Conservation (phyloP, 805 yeast genomes). For the Hanseniaspora hatyaiensis region DNA sequence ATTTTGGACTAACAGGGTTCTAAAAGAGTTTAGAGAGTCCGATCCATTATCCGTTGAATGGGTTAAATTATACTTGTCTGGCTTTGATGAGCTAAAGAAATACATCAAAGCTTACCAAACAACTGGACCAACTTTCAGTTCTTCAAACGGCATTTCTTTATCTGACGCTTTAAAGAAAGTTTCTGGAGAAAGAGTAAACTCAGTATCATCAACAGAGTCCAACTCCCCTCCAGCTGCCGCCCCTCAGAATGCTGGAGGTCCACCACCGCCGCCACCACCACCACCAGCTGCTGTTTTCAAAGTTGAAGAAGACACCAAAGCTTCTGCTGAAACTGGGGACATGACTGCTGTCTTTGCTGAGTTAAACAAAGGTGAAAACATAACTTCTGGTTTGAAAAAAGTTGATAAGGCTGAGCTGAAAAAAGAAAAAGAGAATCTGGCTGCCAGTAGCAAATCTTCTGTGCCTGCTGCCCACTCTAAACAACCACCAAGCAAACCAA, state of each 20-base stretch:
- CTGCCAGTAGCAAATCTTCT: conserved; percentile 32
- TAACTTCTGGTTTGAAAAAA: conserved; percentile 78
- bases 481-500: conserved; percentile 57
- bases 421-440: conserved; percentile 36
- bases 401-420: conserved; percentile 80
- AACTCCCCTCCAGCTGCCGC: conserved; percentile 24
- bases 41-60: conserved; percentile 64
- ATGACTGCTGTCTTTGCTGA: conserved; percentile 87
- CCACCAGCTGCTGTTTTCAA: conserved; percentile 70
- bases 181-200: conserved; percentile 21
- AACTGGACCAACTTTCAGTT: conserved; percentile 76
- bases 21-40: conserved; percentile 69
- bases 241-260: conserved; percentile 32
- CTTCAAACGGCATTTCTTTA: conserved; percentile 46
- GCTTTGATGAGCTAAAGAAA: conserved; percentile 57
- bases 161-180: conserved; percentile 35
- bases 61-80: conserved; percentile 54
- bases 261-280: conserved; percentile 90
- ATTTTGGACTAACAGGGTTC: conserved; percentile 84
- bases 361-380: conserved; percentile 69
- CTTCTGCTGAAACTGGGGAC: conserved; percentile 35
- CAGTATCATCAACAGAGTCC: conserved; percentile 25
- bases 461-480: conserved; percentile 26
- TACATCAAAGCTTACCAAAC: conserved; percentile 70
- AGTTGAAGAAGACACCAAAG: conserved; percentile 22